Percentiles rank a stretch among this genome's conserved stretches.
Evolutionary conservation across 768 basidiomycete species (phyloP).

Genomic region (Hortiboletus flavorubellus): DNA sequence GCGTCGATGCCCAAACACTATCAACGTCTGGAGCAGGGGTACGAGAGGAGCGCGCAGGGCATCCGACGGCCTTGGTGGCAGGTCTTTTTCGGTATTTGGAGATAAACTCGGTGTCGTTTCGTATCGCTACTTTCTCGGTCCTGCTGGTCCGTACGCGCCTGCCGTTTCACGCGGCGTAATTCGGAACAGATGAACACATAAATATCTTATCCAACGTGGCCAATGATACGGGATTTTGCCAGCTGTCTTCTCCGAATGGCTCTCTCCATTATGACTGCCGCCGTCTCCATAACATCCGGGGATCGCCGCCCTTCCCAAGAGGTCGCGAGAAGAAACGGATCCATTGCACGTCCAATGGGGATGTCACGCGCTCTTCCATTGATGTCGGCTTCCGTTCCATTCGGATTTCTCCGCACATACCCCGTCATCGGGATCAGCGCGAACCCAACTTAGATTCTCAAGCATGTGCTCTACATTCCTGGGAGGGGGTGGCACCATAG

Average conservation of each 20-base stretch:
- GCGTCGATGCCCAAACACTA: slow-evolving; percentile 74
- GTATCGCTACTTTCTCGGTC: neutral
- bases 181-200: slow-evolving; percentile 5
- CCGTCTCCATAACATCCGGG: neutral
- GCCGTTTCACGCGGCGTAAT: neutral
- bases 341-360: neutral
- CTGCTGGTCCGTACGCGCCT: too few relatives aligned
- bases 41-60: slow-evolving; percentile 73
- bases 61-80: slow-evolving; percentile 84
- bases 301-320: neutral
- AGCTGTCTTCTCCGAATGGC: neutral
- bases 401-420: neutral
- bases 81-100: slow-evolving; percentile 73
- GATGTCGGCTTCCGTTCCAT: neutral
- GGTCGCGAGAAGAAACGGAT: neutral
- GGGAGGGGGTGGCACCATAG: neutral
- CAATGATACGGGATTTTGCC: neutral
- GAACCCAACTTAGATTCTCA: neutral
- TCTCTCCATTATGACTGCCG: neutral
- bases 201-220: neutral
- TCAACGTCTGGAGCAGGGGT: slow-evolving; percentile 65
- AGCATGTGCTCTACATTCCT: slow-evolving; percentile 1
- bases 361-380: neutral
- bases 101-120: slow-evolving; percentile 5
- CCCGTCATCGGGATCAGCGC: slow-evolving; percentile 2